phyloP scores from a whole-genome alignment of 495 filamentous ascomycete genomes.

The Annulohypoxylon maeteangense region DNA sequence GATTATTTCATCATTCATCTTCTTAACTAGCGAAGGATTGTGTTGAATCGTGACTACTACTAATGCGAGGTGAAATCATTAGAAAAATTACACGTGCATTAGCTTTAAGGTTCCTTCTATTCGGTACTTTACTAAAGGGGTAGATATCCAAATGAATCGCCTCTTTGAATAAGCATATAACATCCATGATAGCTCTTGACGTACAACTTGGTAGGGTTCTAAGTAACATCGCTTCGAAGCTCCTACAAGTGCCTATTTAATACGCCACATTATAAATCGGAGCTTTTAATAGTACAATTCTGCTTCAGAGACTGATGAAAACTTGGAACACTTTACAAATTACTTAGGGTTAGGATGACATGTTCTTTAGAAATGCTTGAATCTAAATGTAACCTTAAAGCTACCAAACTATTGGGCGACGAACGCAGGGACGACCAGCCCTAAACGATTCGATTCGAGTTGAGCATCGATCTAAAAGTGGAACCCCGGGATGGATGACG shows the following conservation, averaged over 20 bases:
- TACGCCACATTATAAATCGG: too few relatives aligned
- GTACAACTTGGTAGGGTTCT: neutral
- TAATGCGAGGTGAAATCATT: constrained; percentile 23
- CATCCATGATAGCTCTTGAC: neutral
- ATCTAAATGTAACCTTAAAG: constrained; percentile 32
- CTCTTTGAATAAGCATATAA: neutral
- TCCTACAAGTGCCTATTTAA: neutral
- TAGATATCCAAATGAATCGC: too few relatives aligned
- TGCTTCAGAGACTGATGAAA: neutral
- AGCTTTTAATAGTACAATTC: neutral
- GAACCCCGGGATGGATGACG: constrained; percentile 22
- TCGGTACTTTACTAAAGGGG: constrained; percentile 18
- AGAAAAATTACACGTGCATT: neutral
- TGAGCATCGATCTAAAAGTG: constrained; percentile 17
- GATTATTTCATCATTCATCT: neutral
- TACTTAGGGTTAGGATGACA: constrained; percentile 27
- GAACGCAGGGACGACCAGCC: neutral
- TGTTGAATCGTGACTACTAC: constrained; percentile 3
- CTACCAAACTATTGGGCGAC: neutral
- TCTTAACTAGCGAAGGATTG: neutral
- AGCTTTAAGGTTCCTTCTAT: constrained; percentile 11
- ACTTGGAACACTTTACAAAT: constrained; percentile 23
- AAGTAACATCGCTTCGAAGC: neutral
- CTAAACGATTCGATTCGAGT: constrained; percentile 16
- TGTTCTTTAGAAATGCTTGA: constrained; percentile 11